Base-by-base conservation (phyloP, 495 filamentous ascomycete species). In the Apodospora peruviana region DNA sequence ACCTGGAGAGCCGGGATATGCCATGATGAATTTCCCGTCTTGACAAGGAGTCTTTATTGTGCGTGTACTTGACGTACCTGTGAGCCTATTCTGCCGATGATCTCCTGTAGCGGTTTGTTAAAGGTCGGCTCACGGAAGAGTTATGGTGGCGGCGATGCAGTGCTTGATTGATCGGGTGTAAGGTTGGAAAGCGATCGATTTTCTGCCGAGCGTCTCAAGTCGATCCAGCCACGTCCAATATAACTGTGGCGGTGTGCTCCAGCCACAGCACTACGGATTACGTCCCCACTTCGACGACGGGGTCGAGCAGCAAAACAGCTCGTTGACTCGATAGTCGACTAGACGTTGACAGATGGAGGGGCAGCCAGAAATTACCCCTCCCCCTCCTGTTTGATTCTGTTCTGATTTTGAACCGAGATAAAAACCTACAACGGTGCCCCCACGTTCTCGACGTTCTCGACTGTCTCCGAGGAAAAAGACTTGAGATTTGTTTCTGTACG, bases 1-100 rank as follows among this genome's bases (percentile, higher is more conserved):
- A 84, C 89, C 88, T 86, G 90, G 87, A 84, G 88, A 88, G 59
- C 87, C 87, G 61, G 88, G 86, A 78, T 90, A 90, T 69, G 90
- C 85, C 90, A 95, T 94, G 84, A 86, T 90, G 86, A 90, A 90
- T 72, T 81, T 77, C 68, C 71, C 76, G 74, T 71, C 76, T 39
- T 67, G 55, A 62, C 41, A 52, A 59, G 50, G 57, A 47, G 43
- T 43, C 53, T 37, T 56, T 27, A 34, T 44, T 56, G 56, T 55
- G 60, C 59, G 49, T 57, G 59, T 52, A 51, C 59, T 53, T 56
- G 56, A 76, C 73, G 72, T 76, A 76, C 73, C 73, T 75, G 61
- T 62, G 69, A 68, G 69, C 60, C 62, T 48, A 48, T 48, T 22
- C 36, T 17, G 22, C 21, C 32, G 38, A 9, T n/a, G n/a, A 11